These are phyloP conservation scores for Dryadomyces quercus-mongolicae DNA, from an alignment of 2,329 filamentous ascomycete genomes.

Conservation along the genomic window DNA sequence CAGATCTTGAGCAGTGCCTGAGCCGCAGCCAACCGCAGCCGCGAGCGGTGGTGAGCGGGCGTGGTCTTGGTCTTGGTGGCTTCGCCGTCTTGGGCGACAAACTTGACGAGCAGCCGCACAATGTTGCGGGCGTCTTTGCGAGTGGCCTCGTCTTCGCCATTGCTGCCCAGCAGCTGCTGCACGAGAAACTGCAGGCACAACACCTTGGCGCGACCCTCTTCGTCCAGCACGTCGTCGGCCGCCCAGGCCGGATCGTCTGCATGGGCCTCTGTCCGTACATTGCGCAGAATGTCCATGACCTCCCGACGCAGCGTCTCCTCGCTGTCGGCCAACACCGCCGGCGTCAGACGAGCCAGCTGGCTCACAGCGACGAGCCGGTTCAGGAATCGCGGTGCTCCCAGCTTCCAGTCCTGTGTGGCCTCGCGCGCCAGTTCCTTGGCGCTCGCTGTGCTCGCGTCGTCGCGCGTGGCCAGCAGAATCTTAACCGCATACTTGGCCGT, in stretches of 20 bases:
- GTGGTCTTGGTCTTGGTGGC: conserved; percentile 65
- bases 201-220: conserved; percentile 73
- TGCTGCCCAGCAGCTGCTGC: conserved; percentile 62
- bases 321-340: conserved; percentile 59
- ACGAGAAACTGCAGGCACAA: conserved; percentile 77
- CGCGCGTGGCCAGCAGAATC: conserved; percentile 65
- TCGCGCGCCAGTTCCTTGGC: conserved; percentile 72
- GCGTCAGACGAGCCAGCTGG: conserved; percentile 64
- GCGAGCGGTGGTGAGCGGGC: conserved; percentile 63
- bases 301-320: conserved; percentile 71
- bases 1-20: conserved; percentile 77
- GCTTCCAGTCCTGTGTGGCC: conserved; percentile 61
- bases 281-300: conserved; percentile 60
- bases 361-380: conserved; percentile 59
- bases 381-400: conserved; percentile 62
- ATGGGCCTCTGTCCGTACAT: conserved; percentile 44
- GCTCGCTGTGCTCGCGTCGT: conserved; percentile 68
- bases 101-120: conserved; percentile 65
- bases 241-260: conserved; percentile 45
- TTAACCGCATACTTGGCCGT: conserved; percentile 90
- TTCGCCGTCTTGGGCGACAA: conserved; percentile 68
- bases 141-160: conserved; percentile 35
- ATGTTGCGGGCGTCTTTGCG: conserved; percentile 41
- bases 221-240: conserved; percentile 54
- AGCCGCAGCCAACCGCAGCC: conserved; percentile 71